Evolutionary conservation across 192 early-diverging fungal species (phyloP).

Genomic region (Linderina pennispora): DNA sequence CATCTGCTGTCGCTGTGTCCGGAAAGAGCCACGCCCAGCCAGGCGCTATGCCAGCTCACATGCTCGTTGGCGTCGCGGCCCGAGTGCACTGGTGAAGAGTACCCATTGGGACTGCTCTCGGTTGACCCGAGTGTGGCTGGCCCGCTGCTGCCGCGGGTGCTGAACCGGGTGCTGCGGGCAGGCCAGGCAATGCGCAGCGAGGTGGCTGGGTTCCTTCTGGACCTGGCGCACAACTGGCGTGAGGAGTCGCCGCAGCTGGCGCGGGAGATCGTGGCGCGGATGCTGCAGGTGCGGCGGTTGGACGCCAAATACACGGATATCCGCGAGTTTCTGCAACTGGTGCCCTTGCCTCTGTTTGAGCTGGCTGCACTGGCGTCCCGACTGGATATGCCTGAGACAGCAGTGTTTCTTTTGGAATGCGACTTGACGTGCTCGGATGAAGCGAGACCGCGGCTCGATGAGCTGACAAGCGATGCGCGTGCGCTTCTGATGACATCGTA

Average conservation of each 20-base stretch:
- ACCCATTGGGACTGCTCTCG: constrained; percentile 19
- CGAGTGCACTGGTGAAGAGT: constrained; percentile 12
- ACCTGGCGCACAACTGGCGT: constrained; percentile 42
- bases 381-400: constrained; percentile 27
- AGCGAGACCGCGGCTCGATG: constrained; percentile 8
- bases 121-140: constrained; percentile 24
- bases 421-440: constrained; percentile 30
- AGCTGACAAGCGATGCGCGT: constrained; percentile 21
- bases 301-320: constrained; percentile 28
- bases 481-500: constrained; percentile 26
- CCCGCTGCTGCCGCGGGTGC: constrained; percentile 23
- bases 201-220: constrained; percentile 30
- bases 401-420: constrained; percentile 40
- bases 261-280: constrained; percentile 14
- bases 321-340: constrained; percentile 24
- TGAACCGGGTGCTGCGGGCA: constrained; percentile 14
- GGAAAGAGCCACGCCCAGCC: neutral
- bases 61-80: constrained; percentile 17
- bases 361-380: constrained; percentile 30
- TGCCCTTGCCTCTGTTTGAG: constrained; percentile 41
- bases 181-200: constrained; percentile 9
- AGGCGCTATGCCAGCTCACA: constrained; percentile 25
- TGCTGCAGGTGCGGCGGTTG: constrained; percentile 23
- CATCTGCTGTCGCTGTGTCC: constrained; percentile 18
- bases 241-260: constrained; percentile 23